Percentiles rank a stretch among this genome's conserved stretches.
phyloP scores from a whole-genome alignment of 441 rosid species.

The Raphanus hybrid region DNA sequence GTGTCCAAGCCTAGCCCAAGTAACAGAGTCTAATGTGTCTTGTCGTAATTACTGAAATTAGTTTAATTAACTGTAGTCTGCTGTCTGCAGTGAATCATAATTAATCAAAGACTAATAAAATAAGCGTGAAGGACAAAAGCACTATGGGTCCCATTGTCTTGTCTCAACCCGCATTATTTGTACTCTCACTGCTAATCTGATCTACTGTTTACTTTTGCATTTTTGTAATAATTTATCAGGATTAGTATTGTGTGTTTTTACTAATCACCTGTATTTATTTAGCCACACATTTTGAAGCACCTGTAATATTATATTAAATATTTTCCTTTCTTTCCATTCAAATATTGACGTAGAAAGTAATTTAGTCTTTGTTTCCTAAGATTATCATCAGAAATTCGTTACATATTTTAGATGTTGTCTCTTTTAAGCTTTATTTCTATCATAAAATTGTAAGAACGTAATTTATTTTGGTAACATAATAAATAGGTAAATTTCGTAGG shows the following conservation, averaged over 20 bases:
- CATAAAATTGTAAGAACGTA: too few species aligned
- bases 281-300: not conserved
- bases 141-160: conserved; percentile 50
- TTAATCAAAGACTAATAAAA: conserved; percentile 40
- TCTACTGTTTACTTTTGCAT: conserved; percentile 21
- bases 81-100: conserved; percentile 35
- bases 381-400: not conserved
- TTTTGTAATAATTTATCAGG: not conserved
- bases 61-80: conserved; percentile 30
- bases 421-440: too few species aligned
- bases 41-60: not conserved
- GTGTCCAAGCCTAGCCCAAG: conserved; percentile 17
- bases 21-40: conserved; percentile 11
- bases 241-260: not conserved
- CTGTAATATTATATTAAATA: not conserved
- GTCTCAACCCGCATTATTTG: conserved; percentile 51
- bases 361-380: not conserved
- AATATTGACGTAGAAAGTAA: not conserved
- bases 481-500: not conserved
- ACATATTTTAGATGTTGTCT: too few species aligned
- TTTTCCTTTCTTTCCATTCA: not conserved
- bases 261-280: not conserved
- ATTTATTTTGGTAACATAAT: not conserved
- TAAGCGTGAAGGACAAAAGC: conserved; percentile 54
- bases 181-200: conserved; percentile 35